Evolutionary conservation across 2,329 filamentous ascomycete species (phyloP).

Genomic region (Stagonosporopsis vannaccii): DNA sequence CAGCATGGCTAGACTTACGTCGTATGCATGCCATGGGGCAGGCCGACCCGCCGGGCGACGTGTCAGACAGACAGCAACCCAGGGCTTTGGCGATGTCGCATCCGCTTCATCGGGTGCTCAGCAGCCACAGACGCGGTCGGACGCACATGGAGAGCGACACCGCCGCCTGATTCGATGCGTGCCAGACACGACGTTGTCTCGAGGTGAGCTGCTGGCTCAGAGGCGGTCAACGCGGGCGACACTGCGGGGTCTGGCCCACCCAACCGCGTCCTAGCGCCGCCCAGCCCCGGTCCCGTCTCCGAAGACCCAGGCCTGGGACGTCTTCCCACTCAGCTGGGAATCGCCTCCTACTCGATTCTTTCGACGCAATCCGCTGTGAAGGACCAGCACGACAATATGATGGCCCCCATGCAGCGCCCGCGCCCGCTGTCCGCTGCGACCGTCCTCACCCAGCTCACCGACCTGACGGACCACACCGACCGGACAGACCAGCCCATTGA

Average conservation of each 20-base stretch:
- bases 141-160: not conserved
- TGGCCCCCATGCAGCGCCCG: conserved; percentile 2
- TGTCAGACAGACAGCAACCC: conserved; percentile 9
- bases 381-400: conserved; percentile 4
- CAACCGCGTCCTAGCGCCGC: conserved; percentile 10
- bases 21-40: conserved; percentile 9
- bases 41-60: conserved; percentile 2
- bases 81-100: conserved; percentile 4
- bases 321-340: conserved; percentile 19
- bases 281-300: conserved; percentile 11
- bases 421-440: conserved; percentile 18
- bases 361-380: conserved; percentile 4
- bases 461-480: conserved; percentile 2
- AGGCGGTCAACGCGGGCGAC: conserved; percentile 7
- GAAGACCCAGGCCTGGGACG: conserved; percentile 18
- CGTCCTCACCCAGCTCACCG: conserved; percentile 1
- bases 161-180: conserved; percentile 13
- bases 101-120: conserved; percentile 6
- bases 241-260: conserved; percentile 15
- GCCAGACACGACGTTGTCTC: conserved; percentile 1
- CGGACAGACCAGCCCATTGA: conserved; percentile 3
- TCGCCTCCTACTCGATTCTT: conserved; percentile 14
- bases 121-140: conserved; percentile 1
- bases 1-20: conserved; percentile 13
- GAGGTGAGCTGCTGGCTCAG: conserved; percentile 7